phyloP scores from a whole-genome alignment of 495 filamentous ascomycete species.

The Penicillium nucicola region DNA sequence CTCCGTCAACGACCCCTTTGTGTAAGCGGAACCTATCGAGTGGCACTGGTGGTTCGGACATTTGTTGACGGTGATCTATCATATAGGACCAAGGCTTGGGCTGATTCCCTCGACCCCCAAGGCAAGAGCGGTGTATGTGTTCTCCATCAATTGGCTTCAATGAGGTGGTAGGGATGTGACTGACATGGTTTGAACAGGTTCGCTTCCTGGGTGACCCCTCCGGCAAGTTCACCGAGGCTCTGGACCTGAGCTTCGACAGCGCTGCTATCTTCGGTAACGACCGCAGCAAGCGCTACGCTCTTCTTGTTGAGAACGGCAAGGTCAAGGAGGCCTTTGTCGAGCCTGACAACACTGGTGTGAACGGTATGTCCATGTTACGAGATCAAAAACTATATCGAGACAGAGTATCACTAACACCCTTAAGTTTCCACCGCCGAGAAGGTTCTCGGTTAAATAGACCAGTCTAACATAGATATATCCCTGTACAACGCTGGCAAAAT shows the following conservation, averaged over 20 bases:
- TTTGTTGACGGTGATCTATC: neutral
- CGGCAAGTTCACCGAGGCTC: slow-evolving; percentile 76
- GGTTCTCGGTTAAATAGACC: slow-evolving; percentile 55
- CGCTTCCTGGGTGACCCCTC: slow-evolving; percentile 90
- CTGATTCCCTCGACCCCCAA: slow-evolving; percentile 64
- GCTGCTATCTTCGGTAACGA: slow-evolving; percentile 78
- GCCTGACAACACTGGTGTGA: slow-evolving; percentile 88
- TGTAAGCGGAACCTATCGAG: slow-evolving; percentile 51
- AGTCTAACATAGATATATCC: neutral
- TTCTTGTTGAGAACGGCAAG: slow-evolving; percentile 75
- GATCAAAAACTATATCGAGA: neutral
- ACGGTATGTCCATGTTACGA: slow-evolving; percentile 57
- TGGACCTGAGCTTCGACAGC: slow-evolving; percentile 83
- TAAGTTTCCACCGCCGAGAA: slow-evolving; percentile 70
- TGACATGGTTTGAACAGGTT: slow-evolving; percentile 43
- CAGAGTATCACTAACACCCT: slow-evolving; percentile 17
- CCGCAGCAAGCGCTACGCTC: slow-evolving; percentile 85
- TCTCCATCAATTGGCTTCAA: neutral
- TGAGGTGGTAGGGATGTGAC: neutral
- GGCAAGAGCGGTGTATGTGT: slow-evolving; percentile 69
- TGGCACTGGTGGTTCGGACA: neutral
- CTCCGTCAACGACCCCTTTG: slow-evolving; percentile 92
- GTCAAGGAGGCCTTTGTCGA: slow-evolving; percentile 75
- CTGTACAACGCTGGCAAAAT: neutral
- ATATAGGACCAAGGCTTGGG: slow-evolving; percentile 83